Base-by-base conservation (phyloP, 2,329 filamentous ascomycete genomes). In the Massarina eburnea region DNA sequence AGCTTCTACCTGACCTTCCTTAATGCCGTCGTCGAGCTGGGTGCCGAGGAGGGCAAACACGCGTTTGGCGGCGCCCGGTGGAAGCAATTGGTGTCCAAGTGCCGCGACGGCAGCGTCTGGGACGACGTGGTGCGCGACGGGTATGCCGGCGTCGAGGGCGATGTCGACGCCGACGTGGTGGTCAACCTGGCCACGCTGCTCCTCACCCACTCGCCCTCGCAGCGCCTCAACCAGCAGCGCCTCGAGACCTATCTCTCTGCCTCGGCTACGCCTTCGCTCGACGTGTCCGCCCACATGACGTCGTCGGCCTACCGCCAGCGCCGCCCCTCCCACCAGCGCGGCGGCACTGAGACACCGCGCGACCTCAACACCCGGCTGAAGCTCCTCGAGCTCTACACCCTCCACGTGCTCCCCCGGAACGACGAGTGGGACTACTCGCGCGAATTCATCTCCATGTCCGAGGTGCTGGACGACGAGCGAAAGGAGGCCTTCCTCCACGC, bases 341-440 rank as follows among this genome's bases (percentile, higher is more conserved):
- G 80, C 48, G 89, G 89, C 47, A 85, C 90, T 32, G 85, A 90
- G 64, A 95, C 90, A 0, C 90, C 90, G 0, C 84, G 89, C 51
- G 90, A 95, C 64, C 81, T 96, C 27, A 86, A 88, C 57, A 85
- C 89, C 4, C 82, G 91, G 36, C 85, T 96, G 53, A 95, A 95
- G 74, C 88, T 99, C 33, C 82, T 99, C 40, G 94, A 99, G 72
- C 79, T 99, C 8, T 99, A 96, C 70, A 95, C 91, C 1, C 80
- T 99, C 4, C 94, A 99, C 65, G 89, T 97, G 7, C 82, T 99
- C n/a, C 84, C 92, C 4, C 82, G 90, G 42, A 97, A 96, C 59
- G 85, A 89, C 45, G 91, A 97, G 72, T 99, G 94, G 94, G 89
- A 96, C 47, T 96, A 96, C 61, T 90, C 94, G 3, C 82, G 84